A percentile compares a stretch with the other conserved stretches of the same genome.
Evolutionary conservation across 73 alveolate species (phyloP).

Genomic region (Paramecium biaurelia): DNA sequence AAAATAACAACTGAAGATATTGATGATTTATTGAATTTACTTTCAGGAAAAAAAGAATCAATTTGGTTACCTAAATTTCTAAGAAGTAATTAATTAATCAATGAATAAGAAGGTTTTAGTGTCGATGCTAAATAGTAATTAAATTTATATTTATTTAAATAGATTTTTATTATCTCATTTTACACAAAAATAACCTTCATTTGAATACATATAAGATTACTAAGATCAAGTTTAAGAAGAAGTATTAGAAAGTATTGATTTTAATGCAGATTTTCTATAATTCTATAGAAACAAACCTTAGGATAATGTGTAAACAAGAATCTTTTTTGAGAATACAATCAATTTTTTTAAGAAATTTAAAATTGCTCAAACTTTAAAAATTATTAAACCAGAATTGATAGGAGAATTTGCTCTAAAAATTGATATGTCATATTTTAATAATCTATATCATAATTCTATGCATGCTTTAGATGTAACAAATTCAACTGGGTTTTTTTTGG

Average conservation of each 20-base stretch:
- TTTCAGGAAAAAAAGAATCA: not conserved
- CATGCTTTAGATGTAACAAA: constrained; percentile 47
- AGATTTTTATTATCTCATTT: constrained; percentile 34
- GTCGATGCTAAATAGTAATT: constrained; percentile 27
- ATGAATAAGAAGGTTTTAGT: not conserved
- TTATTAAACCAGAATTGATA: not conserved
- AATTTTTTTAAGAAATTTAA: not conserved
- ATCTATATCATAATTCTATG: constrained; percentile 36
- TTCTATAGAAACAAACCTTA: not conserved
- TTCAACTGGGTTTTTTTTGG: constrained; percentile 13
- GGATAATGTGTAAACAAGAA: not conserved
- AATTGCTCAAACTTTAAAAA: not conserved
- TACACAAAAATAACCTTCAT: constrained; percentile 3
- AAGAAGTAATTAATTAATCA: not conserved
- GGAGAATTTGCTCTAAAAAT: not conserved
- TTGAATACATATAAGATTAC: not conserved
- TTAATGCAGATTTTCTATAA: constrained; percentile 5
- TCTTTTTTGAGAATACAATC: not conserved
- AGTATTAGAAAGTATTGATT: not conserved
- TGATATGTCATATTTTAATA: not conserved
- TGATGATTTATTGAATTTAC: constrained; percentile 12
- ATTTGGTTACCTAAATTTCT: constrained; percentile 10
- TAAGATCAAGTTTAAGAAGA: not conserved
- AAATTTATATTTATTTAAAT: not conserved
- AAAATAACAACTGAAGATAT: constrained; percentile 29